Base-by-base conservation (phyloP, 2,329 filamentous ascomycete species). In the Colletotrichum siamense region DNA sequence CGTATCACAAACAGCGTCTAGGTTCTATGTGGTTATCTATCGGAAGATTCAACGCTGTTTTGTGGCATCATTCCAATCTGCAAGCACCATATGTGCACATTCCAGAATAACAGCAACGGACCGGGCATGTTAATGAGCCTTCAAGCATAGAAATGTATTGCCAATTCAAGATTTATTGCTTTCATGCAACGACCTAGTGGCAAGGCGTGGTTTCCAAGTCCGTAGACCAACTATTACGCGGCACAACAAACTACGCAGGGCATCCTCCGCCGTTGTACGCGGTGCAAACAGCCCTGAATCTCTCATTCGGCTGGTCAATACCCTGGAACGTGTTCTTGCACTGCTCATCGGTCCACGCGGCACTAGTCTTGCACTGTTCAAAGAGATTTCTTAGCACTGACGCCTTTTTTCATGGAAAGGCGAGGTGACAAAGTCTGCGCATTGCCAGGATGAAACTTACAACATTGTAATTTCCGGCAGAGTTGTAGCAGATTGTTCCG, bases 371-470 rank as follows among this genome's bases (percentile, higher is more conserved):
- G 44, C 44, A 49, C 44, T 49, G n/a, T 49, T 49, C 5, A 4
- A 22, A 22, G 44, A n/a, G 18, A 4, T 7, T 1, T 49, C 6
- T 49, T 13, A 49, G 44, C 44, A 49, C 44, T 49, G 3, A 13
- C 3, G 3, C n/a, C 10, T 22, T 22, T 22, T 22, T 49, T 6
- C 9, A 22, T 22, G 44, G 4, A 49, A 49, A 4, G 18, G 2
- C 10, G 1, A 22, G 44, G n/a, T 13, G 18, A 13, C 1, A 22
- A 49, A 49, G n/a, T n/a, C 13, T 1, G n/a, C 39, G 0, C 1
- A 13, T 49, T 12, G 6, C 0, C 10, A 22, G 18, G 44, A 49
- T 49, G 44, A 12, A 2, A 49, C 44, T 3, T 22, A 49, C 44
- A 22, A 49, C 44, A 22, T 49, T 49, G 18, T 49, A 49, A 49